Evolutionary conservation across 2,329 filamentous ascomycete species (phyloP).

Genomic region (Fusarium anguioides): DNA sequence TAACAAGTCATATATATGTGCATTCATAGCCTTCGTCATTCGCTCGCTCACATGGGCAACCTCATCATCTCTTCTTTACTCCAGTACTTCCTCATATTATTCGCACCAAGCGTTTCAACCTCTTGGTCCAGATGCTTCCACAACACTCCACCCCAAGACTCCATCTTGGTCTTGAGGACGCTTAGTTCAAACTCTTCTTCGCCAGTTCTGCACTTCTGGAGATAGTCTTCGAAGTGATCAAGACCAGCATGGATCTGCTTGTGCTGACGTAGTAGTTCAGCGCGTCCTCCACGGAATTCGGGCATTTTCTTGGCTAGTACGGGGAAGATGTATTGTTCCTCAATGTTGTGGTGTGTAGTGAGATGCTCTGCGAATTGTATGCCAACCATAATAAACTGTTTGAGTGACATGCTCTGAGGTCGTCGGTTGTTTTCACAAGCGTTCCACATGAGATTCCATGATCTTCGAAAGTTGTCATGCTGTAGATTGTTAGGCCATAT

Average conservation of each 20-base stretch:
- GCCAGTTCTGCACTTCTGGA: constrained; percentile 69
- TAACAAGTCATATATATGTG: background rate
- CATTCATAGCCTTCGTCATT: background rate
- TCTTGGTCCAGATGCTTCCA: constrained; percentile 89
- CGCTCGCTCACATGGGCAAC: constrained; percentile 73
- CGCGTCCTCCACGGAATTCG: constrained; percentile 68
- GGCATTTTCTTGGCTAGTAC: constrained; percentile 81
- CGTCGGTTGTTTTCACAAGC: constrained; percentile 70
- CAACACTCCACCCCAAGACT: constrained; percentile 80
- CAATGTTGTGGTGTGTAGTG: constrained; percentile 82
- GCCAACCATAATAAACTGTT: constrained; percentile 74
- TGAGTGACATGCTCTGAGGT: constrained; percentile 72
- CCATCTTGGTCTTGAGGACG: constrained; percentile 77
- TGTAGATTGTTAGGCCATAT: constrained; percentile 46
- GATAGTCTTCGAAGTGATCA: constrained; percentile 73
- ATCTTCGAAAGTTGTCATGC: constrained; percentile 81
- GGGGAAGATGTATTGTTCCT: constrained; percentile 85
- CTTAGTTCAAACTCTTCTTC: constrained; percentile 68
- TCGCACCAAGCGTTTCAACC: constrained; percentile 79
- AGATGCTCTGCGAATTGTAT: constrained; percentile 78
- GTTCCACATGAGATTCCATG: constrained; percentile 77
- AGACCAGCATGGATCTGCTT: constrained; percentile 81
- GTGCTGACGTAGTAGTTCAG: constrained; percentile 79
- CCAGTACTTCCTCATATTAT: constrained; percentile 88
- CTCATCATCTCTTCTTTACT: constrained; percentile 76